Percentiles rank a stretch among this genome's conserved stretches.
phyloP scores from a whole-genome alignment of 2,329 filamentous ascomycete species.

The Alternaria angustiovoidea region DNA sequence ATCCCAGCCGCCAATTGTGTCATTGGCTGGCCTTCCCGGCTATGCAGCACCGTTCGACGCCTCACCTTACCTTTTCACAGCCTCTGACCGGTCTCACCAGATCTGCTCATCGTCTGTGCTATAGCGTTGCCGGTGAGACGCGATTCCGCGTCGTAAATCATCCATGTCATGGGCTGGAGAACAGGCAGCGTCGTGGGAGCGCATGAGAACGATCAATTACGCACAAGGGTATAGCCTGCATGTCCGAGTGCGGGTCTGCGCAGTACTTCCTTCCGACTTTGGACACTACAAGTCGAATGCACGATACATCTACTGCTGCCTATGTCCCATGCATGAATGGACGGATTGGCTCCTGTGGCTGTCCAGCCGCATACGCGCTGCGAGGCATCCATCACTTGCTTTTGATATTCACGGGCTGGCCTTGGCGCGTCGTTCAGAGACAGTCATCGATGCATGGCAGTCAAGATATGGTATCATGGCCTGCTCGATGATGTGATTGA shows the following conservation, averaged over 20 bases:
- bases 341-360: constrained; percentile 1
- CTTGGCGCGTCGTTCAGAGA: constrained; percentile 1
- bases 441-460: not conserved
- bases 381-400: constrained; percentile 9
- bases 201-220: not conserved
- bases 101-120: constrained; percentile 27
- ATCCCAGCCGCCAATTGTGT: constrained; percentile 16
- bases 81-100: constrained; percentile 37
- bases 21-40: constrained; percentile 19
- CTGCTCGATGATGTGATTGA: constrained; percentile 2
- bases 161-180: constrained; percentile 12
- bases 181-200: constrained; percentile 10
- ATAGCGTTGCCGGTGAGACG: constrained; percentile 34
- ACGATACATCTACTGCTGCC: not conserved
- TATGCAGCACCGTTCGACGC: constrained; percentile 28
- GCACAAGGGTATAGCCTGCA: not conserved
- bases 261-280: not conserved
- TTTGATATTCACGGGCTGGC: constrained; percentile 5
- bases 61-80: constrained; percentile 5
- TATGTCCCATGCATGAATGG: not conserved
- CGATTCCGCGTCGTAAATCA: constrained; percentile 7
- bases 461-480: not conserved
- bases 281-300: not conserved
- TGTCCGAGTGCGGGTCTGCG: not conserved
- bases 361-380: constrained; percentile 9